Percentiles rank a stretch among this genome's conserved stretches.
These are phyloP conservation scores for Ploettnerulaceae sp. DNA, from an alignment of 2,329 filamentous ascomycete genomes.

Conservation along the genomic window DNA sequence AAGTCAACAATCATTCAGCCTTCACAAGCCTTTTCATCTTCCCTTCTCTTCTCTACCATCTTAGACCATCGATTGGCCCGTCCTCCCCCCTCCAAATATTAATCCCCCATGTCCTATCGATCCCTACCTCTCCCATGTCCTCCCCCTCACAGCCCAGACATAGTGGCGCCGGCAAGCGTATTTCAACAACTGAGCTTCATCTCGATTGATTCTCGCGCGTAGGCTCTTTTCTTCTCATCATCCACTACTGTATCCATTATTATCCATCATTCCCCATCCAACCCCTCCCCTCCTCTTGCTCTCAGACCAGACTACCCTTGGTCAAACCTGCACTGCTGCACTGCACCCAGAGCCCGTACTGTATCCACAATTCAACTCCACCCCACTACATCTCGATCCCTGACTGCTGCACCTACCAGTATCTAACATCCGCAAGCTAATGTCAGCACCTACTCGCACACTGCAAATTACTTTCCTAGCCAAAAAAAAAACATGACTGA, in stretches of 20 bases:
- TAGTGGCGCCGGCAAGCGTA: slow-evolving; percentile 1
- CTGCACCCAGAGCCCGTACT: neutral
- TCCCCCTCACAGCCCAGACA: neutral
- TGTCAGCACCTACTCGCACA: slow-evolving; percentile 22
- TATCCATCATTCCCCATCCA: slow-evolving; percentile 1
- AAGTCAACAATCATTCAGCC: no score
- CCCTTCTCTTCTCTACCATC: no score
- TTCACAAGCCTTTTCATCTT: no score
- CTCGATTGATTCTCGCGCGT: neutral
- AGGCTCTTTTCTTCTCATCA: slow-evolving; percentile 2
- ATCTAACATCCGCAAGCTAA: slow-evolving; percentile 19
- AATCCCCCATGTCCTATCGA: neutral
- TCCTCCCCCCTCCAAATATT: no score
- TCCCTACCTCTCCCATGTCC: neutral
- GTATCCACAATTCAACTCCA: slow-evolving; percentile 11
- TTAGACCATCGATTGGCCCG: no score
- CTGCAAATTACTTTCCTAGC: neutral
- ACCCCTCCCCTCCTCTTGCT: no score
- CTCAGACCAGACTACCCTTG: no score
- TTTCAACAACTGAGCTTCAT: neutral
- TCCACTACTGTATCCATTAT: neutral
- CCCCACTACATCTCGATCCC: slow-evolving; percentile 27
- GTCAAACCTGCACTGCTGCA: neutral
- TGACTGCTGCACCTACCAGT: slow-evolving; percentile 9
- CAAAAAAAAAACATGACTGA: slow-evolving; percentile 27